phyloP scores from a whole-genome alignment of 176 grass and related monocot species.

The Saccharum officinarum region DNA sequence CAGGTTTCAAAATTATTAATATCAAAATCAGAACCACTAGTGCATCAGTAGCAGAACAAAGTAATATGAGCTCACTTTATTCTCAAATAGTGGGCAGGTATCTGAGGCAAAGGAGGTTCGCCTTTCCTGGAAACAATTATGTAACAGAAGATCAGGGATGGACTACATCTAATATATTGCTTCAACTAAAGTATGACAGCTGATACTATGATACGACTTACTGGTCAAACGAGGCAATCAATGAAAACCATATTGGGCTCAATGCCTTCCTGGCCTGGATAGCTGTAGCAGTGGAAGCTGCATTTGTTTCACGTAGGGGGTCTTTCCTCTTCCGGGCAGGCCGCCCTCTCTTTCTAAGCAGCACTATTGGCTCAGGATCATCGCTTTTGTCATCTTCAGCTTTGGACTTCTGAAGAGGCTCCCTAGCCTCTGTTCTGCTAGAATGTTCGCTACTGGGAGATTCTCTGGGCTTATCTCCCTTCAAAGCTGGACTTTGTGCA shows the following conservation, averaged over 20 bases:
- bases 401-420: slow-evolving; percentile 52
- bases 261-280: slow-evolving; percentile 33
- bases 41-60: slow-evolving; percentile 26
- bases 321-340: slow-evolving; percentile 52
- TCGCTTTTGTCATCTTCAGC: slow-evolving; percentile 56
- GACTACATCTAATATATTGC: slow-evolving; percentile 1
- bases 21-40: slow-evolving; percentile 19
- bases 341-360: slow-evolving; percentile 54
- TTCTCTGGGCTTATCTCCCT: slow-evolving; percentile 47
- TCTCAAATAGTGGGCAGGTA: slow-evolving; percentile 67
- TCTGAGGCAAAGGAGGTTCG: slow-evolving; percentile 53
- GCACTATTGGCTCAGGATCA: slow-evolving; percentile 34
- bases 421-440: slow-evolving; percentile 47
- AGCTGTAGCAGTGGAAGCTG: slow-evolving; percentile 27
- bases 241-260: slow-evolving; percentile 65
- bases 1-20: slow-evolving; percentile 9
- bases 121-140: slow-evolving; percentile 69
- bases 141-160: slow-evolving; percentile 41
- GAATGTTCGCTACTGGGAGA: slow-evolving; percentile 42
- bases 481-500: slow-evolving; percentile 44
- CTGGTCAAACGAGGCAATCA: slow-evolving; percentile 79
- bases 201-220: slow-evolving; percentile 39
- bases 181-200: slow-evolving; percentile 24
- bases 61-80: slow-evolving; percentile 68
- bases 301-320: slow-evolving; percentile 30